phyloP scores from a whole-genome alignment of 2,329 filamentous ascomycete species.

The Talaromyces sp. region DNA sequence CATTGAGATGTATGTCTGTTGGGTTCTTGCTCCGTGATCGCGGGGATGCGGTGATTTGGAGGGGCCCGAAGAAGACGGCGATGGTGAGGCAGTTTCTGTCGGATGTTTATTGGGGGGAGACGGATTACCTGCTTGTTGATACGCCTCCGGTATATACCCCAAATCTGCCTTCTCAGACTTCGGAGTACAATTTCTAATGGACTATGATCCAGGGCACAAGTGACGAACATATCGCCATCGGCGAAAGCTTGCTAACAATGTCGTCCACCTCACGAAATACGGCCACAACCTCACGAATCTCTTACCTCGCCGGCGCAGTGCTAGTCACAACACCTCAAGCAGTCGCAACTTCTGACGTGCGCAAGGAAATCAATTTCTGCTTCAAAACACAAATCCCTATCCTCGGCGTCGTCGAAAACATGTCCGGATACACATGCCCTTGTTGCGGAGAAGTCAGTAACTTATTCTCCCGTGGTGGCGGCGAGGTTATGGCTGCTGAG shows the following conservation, averaged over 20 bases:
- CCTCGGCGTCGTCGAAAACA: conserved; percentile 92
- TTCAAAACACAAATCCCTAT: conserved; percentile 74
- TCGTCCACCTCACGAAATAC: conserved; percentile 29
- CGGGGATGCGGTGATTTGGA: conserved; percentile 93
- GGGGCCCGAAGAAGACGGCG: conserved; percentile 96
- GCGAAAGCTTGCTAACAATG: conserved; percentile 69
- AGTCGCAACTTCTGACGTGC: conserved; percentile 86
- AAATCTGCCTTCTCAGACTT: background rate
- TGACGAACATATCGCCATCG: conserved; percentile 94
- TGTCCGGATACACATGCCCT: conserved; percentile 60
- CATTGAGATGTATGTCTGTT: conserved; percentile 74
- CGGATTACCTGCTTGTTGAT: conserved; percentile 93
- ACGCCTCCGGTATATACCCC: conserved; percentile 68
- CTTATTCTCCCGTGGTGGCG: conserved; percentile 88
- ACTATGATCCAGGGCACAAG: conserved; percentile 42
- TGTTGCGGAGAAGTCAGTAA: conserved; percentile 81
- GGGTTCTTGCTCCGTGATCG: conserved; percentile 82
- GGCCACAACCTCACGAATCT: conserved; percentile 29
- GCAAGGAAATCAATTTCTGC: conserved; percentile 93
- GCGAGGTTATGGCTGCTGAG: conserved; percentile 81
- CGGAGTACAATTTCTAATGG: background rate
- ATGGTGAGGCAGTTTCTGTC: conserved; percentile 97
- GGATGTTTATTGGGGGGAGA: conserved; percentile 79
- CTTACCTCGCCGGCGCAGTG: conserved; percentile 79
- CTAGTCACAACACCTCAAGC: conserved; percentile 96